These are phyloP conservation scores for Cordyceps pruinosa DNA, from an alignment of 2,329 filamentous ascomycete species.

Conservation along the genomic window DNA sequence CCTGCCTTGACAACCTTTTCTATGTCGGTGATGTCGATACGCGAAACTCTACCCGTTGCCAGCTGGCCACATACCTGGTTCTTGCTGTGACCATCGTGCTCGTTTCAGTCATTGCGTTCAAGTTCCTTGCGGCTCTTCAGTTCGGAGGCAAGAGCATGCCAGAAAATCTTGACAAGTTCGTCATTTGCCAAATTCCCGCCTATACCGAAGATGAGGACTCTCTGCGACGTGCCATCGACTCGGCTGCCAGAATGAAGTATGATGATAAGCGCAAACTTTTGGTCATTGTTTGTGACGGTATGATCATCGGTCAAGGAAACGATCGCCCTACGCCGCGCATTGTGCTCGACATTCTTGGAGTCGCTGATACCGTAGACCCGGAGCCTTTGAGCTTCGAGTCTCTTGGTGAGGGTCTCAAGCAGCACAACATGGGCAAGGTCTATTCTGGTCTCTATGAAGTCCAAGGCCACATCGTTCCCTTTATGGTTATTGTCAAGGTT, in stretches of 20 bases:
- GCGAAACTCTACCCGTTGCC: constrained; percentile 74
- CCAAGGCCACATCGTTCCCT: constrained; percentile 95
- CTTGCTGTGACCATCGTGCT: constrained; percentile 77
- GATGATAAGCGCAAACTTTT: constrained; percentile 97
- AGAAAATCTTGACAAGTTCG: constrained; percentile 95
- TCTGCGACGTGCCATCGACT: constrained; percentile 92
- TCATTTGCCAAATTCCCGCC: constrained; percentile 95
- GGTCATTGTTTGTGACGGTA: constrained; percentile 89
- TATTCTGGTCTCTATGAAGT: constrained; percentile 98
- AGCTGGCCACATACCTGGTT: constrained; percentile 84
- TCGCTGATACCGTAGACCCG: constrained; percentile 87
- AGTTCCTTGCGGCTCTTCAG: constrained; percentile 93
- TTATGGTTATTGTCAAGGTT: constrained; percentile 93
- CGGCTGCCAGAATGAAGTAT: constrained; percentile 88
- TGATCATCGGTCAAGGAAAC: constrained; percentile 99
- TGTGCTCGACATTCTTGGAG: constrained; percentile 92
- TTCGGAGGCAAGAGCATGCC: constrained; percentile 87
- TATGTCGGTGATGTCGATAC: constrained; percentile 91
- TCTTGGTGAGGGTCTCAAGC: constrained; percentile 89
- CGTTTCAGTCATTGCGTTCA: constrained; percentile 79
- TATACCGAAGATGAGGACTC: constrained; percentile 99
- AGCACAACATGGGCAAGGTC: constrained; percentile 99
- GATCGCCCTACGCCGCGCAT: constrained; percentile 93
- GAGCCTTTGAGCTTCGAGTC: constrained; percentile 96
- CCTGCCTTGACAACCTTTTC: constrained; percentile 89